Base-by-base conservation (phyloP, 2,329 filamentous ascomycete genomes). In the Colletotrichum orchidophilum region DNA sequence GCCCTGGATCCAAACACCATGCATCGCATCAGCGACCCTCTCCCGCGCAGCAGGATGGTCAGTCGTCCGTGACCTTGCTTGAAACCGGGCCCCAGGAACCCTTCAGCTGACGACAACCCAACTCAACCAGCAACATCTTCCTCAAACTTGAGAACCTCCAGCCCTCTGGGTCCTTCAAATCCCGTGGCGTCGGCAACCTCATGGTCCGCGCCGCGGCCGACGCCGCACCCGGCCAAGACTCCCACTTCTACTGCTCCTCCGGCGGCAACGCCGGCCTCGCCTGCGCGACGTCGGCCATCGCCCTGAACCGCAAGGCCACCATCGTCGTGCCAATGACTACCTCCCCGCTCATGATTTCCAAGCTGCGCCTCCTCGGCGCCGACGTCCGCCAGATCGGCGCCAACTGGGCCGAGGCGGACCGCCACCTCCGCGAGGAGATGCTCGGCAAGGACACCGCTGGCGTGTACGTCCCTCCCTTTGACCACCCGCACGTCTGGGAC, bases 261-360 rank as follows among this genome's bases (percentile, higher is more conserved):
- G 94, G 93, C 70, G 94, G 94, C 68, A 97, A 97, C 78, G 94
- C 94, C 2, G 94, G 94, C 1, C 88, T 97, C 4, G 94, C 94
- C 1, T 94, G 93, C 76, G 93, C 94, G 18, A 91, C 90, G 58
- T 92, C 94, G 1, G 92, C 94, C 13, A 83, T 85, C 27, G 85
- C 88, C 2, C 86, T 96, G 7, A 82, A 85, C 6, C 87, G 89
- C 46, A 90, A 89, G 1, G 91, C 90, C 78, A 96, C 94, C 5
- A 92, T 97, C 72, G 92, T 94, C 33, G 89, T 96, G 1, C 93
- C 94, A 0, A 78, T 84, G 9, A 85, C 84, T 7, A 93, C 93
- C 0, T 90, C 91, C 35, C 83, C 88, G 1, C 81, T 91, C 73
- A 95, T 97, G 90, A 87, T 94, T 60, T 83, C 85, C 52, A 94